Evolutionary conservation across 495 filamentous ascomycete genomes (phyloP).

Genomic region (Daldinia caldariorum): DNA sequence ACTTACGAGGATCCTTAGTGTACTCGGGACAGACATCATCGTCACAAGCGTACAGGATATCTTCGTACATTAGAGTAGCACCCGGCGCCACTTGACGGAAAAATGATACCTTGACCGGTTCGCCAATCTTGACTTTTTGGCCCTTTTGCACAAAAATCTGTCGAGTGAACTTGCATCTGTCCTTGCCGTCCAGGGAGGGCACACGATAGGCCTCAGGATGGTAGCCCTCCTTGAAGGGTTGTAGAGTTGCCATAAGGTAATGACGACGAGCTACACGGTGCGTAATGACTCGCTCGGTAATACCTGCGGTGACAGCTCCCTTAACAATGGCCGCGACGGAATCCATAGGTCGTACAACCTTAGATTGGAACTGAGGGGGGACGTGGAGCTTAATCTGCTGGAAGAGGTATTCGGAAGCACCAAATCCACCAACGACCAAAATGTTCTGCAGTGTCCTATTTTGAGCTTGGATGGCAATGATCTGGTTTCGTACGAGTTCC

Average conservation of each 20-base stretch:
- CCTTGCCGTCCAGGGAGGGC: conserved; percentile 93
- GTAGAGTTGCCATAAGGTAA: conserved; percentile 98
- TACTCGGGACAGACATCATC: conserved; percentile 98
- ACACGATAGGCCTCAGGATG: conserved; percentile 98
- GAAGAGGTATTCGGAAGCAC: conserved; percentile 81
- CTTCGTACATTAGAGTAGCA: conserved; percentile 98
- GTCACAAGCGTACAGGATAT: conserved; percentile 97
- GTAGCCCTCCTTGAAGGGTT: conserved; percentile 98
- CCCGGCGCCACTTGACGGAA: conserved; percentile 98
- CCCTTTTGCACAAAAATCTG: conserved; percentile 99
- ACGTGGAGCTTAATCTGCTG: conserved; percentile 85
- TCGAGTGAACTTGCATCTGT: conserved; percentile 97
- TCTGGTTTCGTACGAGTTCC: conserved; percentile 78
- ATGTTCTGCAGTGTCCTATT: conserved; percentile 78
- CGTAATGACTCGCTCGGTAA: conserved; percentile 95
- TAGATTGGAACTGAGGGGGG: conserved; percentile 80
- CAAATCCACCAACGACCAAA: conserved; percentile 77
- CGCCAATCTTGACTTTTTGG: conserved; percentile 97
- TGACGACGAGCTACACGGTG: conserved; percentile 97
- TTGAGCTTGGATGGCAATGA: conserved; percentile 80
- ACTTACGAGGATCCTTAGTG: conserved; percentile 98
- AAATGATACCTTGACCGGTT: conserved; percentile 98
- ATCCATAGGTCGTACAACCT: conserved; percentile 81
- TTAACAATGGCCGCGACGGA: conserved; percentile 81
- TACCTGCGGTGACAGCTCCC: conserved; percentile 84